Evolutionary conservation across 2,329 filamentous ascomycete genomes (phyloP).

Genomic region (Tolypocladium ophioglossoides): DNA sequence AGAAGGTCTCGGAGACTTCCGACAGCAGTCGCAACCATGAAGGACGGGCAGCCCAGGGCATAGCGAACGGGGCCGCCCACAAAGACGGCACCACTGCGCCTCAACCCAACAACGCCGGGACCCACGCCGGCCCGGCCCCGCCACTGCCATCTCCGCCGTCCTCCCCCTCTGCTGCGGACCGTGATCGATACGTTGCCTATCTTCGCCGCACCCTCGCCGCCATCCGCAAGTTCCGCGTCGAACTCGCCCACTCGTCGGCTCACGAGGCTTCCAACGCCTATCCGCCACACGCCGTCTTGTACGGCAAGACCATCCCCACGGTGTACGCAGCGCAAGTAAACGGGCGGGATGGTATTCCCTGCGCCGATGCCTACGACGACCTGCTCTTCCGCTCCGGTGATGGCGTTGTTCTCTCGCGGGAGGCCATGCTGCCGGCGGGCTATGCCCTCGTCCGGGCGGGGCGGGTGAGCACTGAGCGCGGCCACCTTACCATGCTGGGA

Average conservation of each 20-base stretch:
- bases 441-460: slow-evolving; percentile 67
- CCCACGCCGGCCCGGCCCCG: slow-evolving; percentile 5
- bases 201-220: slow-evolving; percentile 63
- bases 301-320: slow-evolving; percentile 78
- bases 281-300: slow-evolving; percentile 73
- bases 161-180: slow-evolving; percentile 10
- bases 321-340: slow-evolving; percentile 71
- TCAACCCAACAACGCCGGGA: slow-evolving; percentile 10
- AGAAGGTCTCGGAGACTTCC: slow-evolving; percentile 10
- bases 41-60: background rate
- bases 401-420: slow-evolving; percentile 75
- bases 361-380: slow-evolving; percentile 73
- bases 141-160: slow-evolving; percentile 10
- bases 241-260: slow-evolving; percentile 50
- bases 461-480: slow-evolving; percentile 67
- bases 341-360: slow-evolving; percentile 62
- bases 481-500: slow-evolving; percentile 79
- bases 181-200: slow-evolving; percentile 43
- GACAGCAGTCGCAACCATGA: background rate
- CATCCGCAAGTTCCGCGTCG: slow-evolving; percentile 64
- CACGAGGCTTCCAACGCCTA: slow-evolving; percentile 61
- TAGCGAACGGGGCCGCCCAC: slow-evolving; percentile 15
- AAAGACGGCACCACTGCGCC: slow-evolving; percentile 26
- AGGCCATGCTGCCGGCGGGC: slow-evolving; percentile 74
- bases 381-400: slow-evolving; percentile 80